These are phyloP conservation scores for Irpex sp. DNA, from an alignment of 1,284 basidiomycete genomes.

Conservation along the genomic window DNA sequence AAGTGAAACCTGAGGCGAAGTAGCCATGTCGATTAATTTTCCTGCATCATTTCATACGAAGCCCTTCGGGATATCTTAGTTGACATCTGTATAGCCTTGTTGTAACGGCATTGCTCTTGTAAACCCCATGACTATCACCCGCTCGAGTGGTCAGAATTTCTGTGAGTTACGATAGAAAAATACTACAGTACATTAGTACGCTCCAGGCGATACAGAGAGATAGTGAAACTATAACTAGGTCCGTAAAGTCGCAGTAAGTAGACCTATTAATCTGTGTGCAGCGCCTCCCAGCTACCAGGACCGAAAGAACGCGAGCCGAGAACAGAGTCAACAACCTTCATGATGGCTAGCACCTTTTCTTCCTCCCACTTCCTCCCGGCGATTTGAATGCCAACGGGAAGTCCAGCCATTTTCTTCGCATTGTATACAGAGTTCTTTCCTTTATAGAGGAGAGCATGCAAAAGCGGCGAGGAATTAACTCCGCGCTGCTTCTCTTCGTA, in stretches of 20 bases:
- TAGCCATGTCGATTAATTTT: too few relatives aligned
- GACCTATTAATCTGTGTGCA: background rate
- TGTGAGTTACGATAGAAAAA: too few relatives aligned
- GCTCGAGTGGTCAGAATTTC: too few relatives aligned
- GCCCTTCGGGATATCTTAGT: too few relatives aligned
- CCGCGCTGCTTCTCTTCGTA: background rate
- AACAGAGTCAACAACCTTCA: constrained; percentile 30
- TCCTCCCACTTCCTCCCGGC: constrained; percentile 53
- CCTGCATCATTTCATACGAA: too few relatives aligned
- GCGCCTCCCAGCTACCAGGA: constrained; percentile 3
- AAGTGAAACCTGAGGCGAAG: too few relatives aligned
- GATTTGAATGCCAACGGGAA: constrained; percentile 61
- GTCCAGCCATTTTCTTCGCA: constrained; percentile 49
- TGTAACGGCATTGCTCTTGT: too few relatives aligned
- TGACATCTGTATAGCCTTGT: too few relatives aligned
- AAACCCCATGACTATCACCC: too few relatives aligned
- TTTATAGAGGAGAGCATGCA: constrained; percentile 7
- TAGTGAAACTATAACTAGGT: background rate
- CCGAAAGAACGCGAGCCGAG: constrained; percentile 6
- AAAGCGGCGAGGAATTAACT: background rate
- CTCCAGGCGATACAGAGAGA: background rate
- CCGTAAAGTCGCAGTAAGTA: background rate
- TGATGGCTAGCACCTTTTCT: constrained; percentile 46
- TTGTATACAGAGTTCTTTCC: constrained; percentile 39
- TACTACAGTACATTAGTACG: background rate